Conservation (phyloP, 2,329 filamentous ascomycete species). For the Stemphylium lycopersici region DNA sequence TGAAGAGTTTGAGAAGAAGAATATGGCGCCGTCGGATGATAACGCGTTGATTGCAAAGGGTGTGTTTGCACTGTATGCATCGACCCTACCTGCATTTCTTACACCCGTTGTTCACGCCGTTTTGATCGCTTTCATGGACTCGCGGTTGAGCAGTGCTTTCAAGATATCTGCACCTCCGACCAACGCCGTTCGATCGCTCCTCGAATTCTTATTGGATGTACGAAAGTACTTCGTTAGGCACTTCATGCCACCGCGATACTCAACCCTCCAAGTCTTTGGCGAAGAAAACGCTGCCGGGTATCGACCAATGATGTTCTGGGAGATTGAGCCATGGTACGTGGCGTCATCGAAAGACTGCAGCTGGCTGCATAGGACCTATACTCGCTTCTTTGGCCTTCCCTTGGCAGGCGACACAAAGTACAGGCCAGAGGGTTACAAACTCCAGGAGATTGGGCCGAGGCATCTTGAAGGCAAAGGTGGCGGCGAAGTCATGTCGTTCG, state of each 20-base stretch:
- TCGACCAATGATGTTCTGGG: constrained; percentile 8
- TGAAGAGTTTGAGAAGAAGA: constrained; percentile 10
- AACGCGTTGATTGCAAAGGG: constrained; percentile 14
- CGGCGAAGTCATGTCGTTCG: constrained; percentile 11
- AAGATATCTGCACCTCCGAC: background rate
- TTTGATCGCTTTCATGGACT: constrained; percentile 10
- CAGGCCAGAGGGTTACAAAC: constrained; percentile 6
- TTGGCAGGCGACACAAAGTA: constrained; percentile 12
- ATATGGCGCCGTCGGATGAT: constrained; percentile 11
- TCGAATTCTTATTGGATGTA: background rate
- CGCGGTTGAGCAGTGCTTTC: constrained; percentile 7
- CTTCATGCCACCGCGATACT: constrained; percentile 10
- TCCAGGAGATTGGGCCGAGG: constrained; percentile 14
- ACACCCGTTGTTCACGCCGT: constrained; percentile 8
- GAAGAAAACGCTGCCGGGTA: constrained; percentile 3
- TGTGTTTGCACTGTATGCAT: constrained; percentile 12
- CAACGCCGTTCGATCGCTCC: background rate
- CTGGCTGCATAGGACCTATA: constrained; percentile 2
- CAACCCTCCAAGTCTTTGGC: constrained; percentile 11
- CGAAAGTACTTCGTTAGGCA: constrained; percentile 8
- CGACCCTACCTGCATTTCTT: constrained; percentile 13
- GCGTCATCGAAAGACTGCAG: constrained; percentile 5
- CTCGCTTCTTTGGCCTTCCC: constrained; percentile 2
- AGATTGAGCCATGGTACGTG: constrained; percentile 14
- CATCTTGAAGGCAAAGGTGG: constrained; percentile 14